Percentiles rank a stretch among this genome's conserved stretches.
phyloP scores from a whole-genome alignment of 257 asterid species.

The Nemophila menziesii region DNA sequence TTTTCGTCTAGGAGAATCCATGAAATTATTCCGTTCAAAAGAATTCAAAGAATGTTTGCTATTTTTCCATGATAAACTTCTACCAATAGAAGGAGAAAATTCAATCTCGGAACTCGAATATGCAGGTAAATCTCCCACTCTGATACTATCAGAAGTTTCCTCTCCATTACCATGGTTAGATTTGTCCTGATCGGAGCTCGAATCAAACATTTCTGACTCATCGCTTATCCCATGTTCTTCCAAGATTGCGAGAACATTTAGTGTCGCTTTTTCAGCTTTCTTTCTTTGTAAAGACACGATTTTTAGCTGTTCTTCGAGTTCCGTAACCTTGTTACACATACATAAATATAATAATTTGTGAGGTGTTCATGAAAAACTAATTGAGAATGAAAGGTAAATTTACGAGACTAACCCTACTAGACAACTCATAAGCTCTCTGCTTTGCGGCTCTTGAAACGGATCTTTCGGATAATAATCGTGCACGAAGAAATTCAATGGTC shows the following conservation, averaged over 20 bases:
- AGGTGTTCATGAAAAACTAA: conserved; percentile 4
- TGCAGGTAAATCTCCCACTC: conserved; percentile 34
- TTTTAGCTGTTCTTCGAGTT: conserved; percentile 79
- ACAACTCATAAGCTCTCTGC: conserved; percentile 82
- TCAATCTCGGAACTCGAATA: conserved; percentile 67
- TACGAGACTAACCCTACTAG: conserved; percentile 58
- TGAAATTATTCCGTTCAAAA: conserved; percentile 42
- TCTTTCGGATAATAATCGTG: conserved; percentile 77
- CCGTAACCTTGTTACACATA: conserved; percentile 38
- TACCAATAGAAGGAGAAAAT: conserved; percentile 55
- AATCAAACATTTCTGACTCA: conserved; percentile 51
- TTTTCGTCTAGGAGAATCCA: conserved; percentile 49
- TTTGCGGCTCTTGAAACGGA: conserved; percentile 68
- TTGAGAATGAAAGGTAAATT: conserved; percentile 4
- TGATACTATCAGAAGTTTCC: conserved; percentile 26
- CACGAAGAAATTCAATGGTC: conserved; percentile 83
- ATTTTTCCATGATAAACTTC: conserved; percentile 87
- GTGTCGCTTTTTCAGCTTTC: conserved; percentile 91
- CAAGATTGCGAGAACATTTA: conserved; percentile 64
- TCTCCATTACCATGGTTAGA: conserved; percentile 19
- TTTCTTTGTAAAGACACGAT: conserved; percentile 58
- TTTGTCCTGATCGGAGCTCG: conserved; percentile 58
- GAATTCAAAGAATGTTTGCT: conserved; percentile 40
- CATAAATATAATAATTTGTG: conserved; percentile 4
- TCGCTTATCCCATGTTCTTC: conserved; percentile 60